Evolutionary conservation across 2,329 filamentous ascomycete genomes (phyloP), one percentile per base, ranked within the genome.

Genomic region (Ascochyta lentis): DNA sequence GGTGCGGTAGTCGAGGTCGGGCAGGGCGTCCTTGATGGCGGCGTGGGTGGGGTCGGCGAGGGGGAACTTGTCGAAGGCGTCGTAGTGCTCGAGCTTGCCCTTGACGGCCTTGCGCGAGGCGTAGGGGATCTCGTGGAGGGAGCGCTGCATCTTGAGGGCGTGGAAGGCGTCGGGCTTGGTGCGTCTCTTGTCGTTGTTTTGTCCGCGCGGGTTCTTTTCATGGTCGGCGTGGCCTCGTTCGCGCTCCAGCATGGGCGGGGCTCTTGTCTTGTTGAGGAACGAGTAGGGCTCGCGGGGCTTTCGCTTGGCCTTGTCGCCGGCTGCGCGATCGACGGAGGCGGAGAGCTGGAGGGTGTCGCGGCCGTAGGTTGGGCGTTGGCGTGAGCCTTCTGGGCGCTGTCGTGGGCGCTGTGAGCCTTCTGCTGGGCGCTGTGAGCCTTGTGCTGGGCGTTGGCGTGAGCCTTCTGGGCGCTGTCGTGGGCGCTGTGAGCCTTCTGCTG

Each of bases 71-170:
- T 92, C 87, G 73, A 99, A 99, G 16, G 85, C 86, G 34, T 92
- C 89, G 53, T 92, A 81, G 46, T 89, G 82, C 43, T 84, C 78
- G 49, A 89, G 80, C 62, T 79, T 80, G 44, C 80, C 79, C 86
- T 91, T 88, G 63, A 86, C 78, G 44, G 79, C 77, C n/a, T 77
- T 78, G 52, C 86, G 83, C 64, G 86, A 84, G 34, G 85, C 85
- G 71, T 97, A 97, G 0, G 91, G 86, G 4, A 98, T 82, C 3
- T 88, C 85, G 2, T 90, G 81, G 60, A 98, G 80, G 2, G 90
- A 83, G 47, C 87, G 86, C 73, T 97, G 94, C 94, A 98, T 98
- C 79, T 96, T 96, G 75, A 98, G 81, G 4, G 94, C 93, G 73
- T 96, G 93, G 76, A 85, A 89, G 7, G 84, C 77, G 44, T 82